Conservation (phyloP, 352 stramenopile genomes). For the Globisporangium nunn region DNA sequence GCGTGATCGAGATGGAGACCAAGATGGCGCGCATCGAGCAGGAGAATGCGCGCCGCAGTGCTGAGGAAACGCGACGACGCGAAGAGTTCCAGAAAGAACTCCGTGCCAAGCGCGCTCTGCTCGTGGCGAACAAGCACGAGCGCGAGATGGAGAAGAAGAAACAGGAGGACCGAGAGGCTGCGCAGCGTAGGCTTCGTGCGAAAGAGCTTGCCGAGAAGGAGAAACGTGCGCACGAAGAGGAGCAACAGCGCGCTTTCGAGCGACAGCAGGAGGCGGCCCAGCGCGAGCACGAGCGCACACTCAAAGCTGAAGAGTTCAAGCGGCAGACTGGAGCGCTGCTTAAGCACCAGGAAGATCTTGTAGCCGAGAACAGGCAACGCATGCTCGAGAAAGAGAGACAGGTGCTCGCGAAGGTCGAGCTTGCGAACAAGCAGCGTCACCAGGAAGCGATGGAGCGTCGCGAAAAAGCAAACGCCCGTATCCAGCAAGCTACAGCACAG, state of each 20-base stretch:
- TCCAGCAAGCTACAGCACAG: conserved; percentile 47
- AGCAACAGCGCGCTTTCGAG: conserved; percentile 23
- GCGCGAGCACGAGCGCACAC: conserved; percentile 43
- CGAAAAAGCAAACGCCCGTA: conserved; percentile 39
- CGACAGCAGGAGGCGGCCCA: conserved; percentile 37
- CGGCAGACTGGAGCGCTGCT: conserved; percentile 56
- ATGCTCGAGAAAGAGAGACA: conserved; percentile 66
- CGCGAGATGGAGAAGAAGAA: conserved; percentile 57
- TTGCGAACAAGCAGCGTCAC: conserved; percentile 34
- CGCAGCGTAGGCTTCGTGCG: conserved; percentile 30
- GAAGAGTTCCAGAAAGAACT: conserved; percentile 59
- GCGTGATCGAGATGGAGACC: conserved; percentile 72
- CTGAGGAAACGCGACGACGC: conserved; percentile 44
- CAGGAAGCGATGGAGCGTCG: conserved; percentile 47
- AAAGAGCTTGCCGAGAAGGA: conserved; percentile 51
- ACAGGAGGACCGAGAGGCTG: conserved; percentile 44
- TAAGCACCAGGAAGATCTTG: conserved; percentile 52
- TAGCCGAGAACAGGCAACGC: conserved; percentile 32
- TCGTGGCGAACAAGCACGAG: conserved; percentile 53
- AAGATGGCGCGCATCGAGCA: conserved; percentile 61
- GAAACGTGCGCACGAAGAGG: conserved; percentile 32
- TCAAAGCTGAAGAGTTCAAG: conserved; percentile 67
- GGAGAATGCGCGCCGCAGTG: conserved; percentile 43
- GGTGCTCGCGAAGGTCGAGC: conserved; percentile 54
- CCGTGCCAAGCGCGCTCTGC: conserved; percentile 27